Percentiles rank a stretch among this genome's conserved stretches.
Evolutionary conservation across 805 yeast species (phyloP).

Genomic region (Candida morakotiae): DNA sequence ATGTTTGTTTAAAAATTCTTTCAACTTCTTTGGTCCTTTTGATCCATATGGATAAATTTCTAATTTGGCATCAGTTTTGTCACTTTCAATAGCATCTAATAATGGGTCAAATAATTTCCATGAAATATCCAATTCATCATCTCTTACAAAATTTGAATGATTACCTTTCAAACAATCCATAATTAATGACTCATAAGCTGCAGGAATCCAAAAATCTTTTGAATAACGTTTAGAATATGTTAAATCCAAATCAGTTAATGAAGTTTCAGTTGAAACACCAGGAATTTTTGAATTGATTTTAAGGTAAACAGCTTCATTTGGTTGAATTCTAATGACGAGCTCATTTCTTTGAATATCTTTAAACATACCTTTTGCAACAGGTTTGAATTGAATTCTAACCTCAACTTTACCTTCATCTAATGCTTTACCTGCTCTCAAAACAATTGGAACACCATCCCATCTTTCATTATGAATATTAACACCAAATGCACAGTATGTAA

Average conservation of each 20-base stretch:
- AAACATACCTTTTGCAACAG: conserved; percentile 80
- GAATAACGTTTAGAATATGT: conserved; percentile 76
- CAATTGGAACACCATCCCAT: conserved; percentile 98
- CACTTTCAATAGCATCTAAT: conserved; percentile 70
- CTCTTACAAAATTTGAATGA: conserved; percentile 96
- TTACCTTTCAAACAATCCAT: conserved; percentile 88
- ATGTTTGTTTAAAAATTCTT: conserved; percentile 57
- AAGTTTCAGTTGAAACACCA: conserved; percentile 77
- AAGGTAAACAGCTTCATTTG: conserved; percentile 88
- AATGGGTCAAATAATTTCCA: conserved; percentile 95
- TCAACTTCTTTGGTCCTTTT: conserved; percentile 75
- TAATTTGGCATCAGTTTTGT: conserved; percentile 60
- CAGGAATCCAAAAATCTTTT: conserved; percentile 89
- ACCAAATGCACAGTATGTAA: conserved; percentile 86
- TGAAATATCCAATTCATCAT: conserved; percentile 90
- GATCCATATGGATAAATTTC: conserved; percentile 81
- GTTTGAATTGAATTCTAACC: conserved; percentile 87
- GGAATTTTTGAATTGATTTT: conserved; percentile 93
- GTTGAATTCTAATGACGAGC: conserved; percentile 90
- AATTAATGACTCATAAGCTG: conserved; percentile 94
- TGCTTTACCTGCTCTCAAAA: conserved; percentile 97
- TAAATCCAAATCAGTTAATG: conserved; percentile 86
- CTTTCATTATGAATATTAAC: conserved; percentile 83
- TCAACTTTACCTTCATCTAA: conserved; percentile 92
- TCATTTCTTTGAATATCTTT: conserved; percentile 83